Percentiles rank a stretch among this genome's conserved stretches.
These are phyloP conservation scores for Fusarium secorum DNA, from an alignment of 2,329 filamentous ascomycete species.

Conservation along the genomic window DNA sequence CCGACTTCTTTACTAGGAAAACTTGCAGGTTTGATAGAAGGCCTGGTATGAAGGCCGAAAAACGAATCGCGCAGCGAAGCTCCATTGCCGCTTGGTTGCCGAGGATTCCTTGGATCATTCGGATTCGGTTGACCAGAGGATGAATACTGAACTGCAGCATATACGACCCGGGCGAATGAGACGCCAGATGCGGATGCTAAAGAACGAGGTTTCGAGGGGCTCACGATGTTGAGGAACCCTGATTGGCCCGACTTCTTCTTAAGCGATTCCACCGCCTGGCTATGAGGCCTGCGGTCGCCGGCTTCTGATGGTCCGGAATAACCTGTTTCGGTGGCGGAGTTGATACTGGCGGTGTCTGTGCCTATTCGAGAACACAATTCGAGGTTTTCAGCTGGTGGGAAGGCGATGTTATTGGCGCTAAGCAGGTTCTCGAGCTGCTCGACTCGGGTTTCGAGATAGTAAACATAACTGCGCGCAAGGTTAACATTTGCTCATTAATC, in stretches of 20 bases:
- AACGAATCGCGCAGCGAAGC: slow-evolving; percentile 95
- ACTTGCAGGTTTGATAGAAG: slow-evolving; percentile 82
- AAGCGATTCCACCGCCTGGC: slow-evolving; percentile 45
- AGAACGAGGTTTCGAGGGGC: slow-evolving; percentile 79
- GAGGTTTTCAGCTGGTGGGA: slow-evolving; percentile 75
- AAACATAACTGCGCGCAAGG: slow-evolving; percentile 75
- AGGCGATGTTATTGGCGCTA: slow-evolving; percentile 71
- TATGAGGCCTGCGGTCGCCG: slow-evolving; percentile 42
- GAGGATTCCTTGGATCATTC: slow-evolving; percentile 38
- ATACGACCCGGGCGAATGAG: slow-evolving; percentile 92
- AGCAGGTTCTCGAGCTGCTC: slow-evolving; percentile 83
- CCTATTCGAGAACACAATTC: slow-evolving; percentile 65
- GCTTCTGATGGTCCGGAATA: slow-evolving; percentile 48
- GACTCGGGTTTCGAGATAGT: slow-evolving; percentile 88
- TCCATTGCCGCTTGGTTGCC: slow-evolving; percentile 52
- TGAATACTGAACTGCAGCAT: slow-evolving; percentile 85
- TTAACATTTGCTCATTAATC: slow-evolving; percentile 30
- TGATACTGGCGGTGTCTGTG: slow-evolving; percentile 47
- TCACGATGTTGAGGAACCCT: slow-evolving; percentile 77
- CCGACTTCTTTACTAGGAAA: slow-evolving; percentile 84
- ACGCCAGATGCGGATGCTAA: slow-evolving; percentile 88
- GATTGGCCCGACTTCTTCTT: slow-evolving; percentile 49
- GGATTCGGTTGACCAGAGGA: slow-evolving; percentile 66
- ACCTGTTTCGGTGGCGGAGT: slow-evolving; percentile 45
- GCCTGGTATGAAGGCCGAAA: slow-evolving; percentile 93